Percentiles rank a stretch among this genome's conserved stretches.
Evolutionary conservation across 2,329 filamentous ascomycete species (phyloP).

Genomic region (Triangularia setosa): DNA sequence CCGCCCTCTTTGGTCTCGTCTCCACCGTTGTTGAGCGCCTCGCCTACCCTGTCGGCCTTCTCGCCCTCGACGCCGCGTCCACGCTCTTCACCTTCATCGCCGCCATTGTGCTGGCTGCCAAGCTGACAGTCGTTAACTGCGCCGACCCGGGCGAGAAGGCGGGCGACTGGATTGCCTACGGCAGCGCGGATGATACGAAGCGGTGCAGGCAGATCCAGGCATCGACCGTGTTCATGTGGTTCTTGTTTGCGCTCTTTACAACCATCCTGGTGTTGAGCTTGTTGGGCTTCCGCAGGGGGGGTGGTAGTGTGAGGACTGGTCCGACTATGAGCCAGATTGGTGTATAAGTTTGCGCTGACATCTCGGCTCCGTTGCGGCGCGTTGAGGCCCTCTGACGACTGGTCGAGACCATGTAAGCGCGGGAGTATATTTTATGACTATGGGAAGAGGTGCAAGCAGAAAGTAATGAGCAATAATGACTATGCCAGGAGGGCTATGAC

Average conservation of each 20-base stretch:
- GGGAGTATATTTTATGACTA: neutral
- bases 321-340: constrained; percentile 57
- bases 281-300: constrained; percentile 48
- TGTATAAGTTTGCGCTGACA: constrained; percentile 34
- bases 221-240: constrained; percentile 73
- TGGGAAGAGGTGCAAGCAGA: neutral
- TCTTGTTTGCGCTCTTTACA: constrained; percentile 62
- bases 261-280: constrained; percentile 54
- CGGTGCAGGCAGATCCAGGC: constrained; percentile 75
- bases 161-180: constrained; percentile 58
- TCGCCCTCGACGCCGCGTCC: constrained; percentile 56
- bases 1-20: constrained; percentile 58
- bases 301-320: constrained; percentile 41
- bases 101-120: constrained; percentile 66
- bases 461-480: neutral
- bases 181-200: constrained; percentile 55
- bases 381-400: neutral
- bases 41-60: constrained; percentile 45
- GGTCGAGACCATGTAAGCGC: no score
- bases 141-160: constrained; percentile 33
- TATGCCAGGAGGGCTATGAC: neutral
- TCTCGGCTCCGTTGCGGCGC: neutral
- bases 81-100: constrained; percentile 67
- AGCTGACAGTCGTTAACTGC: constrained; percentile 67
- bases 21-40: constrained; percentile 47